Percentiles rank a stretch among this genome's conserved stretches.
Evolutionary conservation across 169 alveolate genomes (phyloP).

Genomic region (Plasmodium fragile): DNA sequence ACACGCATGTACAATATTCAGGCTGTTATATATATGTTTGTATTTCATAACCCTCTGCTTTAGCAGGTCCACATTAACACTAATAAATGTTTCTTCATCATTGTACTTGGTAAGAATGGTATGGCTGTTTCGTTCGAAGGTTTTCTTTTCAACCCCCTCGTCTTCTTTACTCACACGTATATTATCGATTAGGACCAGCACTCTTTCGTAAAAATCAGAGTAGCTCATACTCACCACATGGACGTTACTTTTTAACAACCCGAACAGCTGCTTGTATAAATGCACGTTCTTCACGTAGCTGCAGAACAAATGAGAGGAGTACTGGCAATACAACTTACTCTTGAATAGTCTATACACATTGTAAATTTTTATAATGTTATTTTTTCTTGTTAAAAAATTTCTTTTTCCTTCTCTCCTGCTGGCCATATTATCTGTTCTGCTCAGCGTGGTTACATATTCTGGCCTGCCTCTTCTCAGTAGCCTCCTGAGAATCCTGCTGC

Average conservation of each 20-base stretch:
- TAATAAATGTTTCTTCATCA: constrained; percentile 1
- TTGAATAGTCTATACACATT: background rate
- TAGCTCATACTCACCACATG: constrained; percentile 10
- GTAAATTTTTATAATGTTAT: background rate
- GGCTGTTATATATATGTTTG: constrained; percentile 49
- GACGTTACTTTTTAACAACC: constrained; percentile 5
- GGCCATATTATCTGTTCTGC: no score
- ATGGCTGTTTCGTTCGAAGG: constrained; percentile 19
- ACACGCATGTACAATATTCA: constrained; percentile 39
- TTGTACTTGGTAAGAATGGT: constrained; percentile 48
- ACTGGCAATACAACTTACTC: constrained; percentile 33
- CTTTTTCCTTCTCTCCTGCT: background rate
- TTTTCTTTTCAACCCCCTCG: constrained; percentile 20
- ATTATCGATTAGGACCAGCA: constrained; percentile 13
- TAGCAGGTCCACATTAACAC: constrained; percentile 9
- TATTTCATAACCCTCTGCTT: constrained; percentile 57
- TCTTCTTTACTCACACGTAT: constrained; percentile 23
- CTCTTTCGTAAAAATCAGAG: constrained; percentile 43
- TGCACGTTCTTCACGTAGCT: constrained; percentile 12
- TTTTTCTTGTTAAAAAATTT: background rate
- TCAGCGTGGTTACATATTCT: background rate
- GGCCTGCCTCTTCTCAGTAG: background rate
- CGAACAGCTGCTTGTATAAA: constrained; percentile 11
- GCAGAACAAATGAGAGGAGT: constrained; percentile 5
- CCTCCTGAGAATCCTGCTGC: background rate